Conservation (phyloP, 352 stramenopile genomes). For the Globisporangium viniferum region DNA sequence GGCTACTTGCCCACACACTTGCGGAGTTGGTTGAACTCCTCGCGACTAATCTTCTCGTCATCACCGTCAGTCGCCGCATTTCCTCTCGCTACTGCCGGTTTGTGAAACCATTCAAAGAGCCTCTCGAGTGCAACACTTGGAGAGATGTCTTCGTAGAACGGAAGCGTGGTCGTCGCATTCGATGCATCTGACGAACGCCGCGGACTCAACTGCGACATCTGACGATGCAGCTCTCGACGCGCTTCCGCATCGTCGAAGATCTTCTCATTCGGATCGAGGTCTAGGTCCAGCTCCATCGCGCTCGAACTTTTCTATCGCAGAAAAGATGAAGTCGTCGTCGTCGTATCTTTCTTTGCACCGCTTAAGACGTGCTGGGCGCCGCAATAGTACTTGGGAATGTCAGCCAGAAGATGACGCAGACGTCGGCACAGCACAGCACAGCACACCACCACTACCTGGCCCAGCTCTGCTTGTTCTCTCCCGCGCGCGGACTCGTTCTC, state of each 20-base stretch:
- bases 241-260: conserved; percentile 30
- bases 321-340: background rate
- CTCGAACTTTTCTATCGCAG: background rate
- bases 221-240: conserved; percentile 24
- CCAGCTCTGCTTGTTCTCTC: background rate
- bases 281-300: conserved; percentile 22
- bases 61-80: background rate
- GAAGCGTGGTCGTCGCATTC: conserved; percentile 37
- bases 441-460: background rate
- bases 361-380: background rate
- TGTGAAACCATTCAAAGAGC: conserved; percentile 41
- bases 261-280: conserved; percentile 28
- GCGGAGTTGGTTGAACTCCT: conserved; percentile 43
- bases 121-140: conserved; percentile 36
- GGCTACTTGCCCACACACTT: conserved; percentile 30
- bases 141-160: conserved; percentile 54
- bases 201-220: conserved; percentile 43
- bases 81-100: background rate
- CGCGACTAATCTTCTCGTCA: conserved; percentile 12
- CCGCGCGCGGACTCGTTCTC: background rate
- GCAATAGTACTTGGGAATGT: background rate
- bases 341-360: conserved; percentile 1
- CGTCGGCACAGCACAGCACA: background rate
- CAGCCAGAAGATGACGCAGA: background rate
- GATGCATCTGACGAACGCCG: conserved; percentile 22